Percentiles rank a stretch among this genome's conserved stretches.
These are phyloP conservation scores for Lumnitzera racemosa DNA, from an alignment of 345 rosid genomes.

Conservation along the genomic window DNA sequence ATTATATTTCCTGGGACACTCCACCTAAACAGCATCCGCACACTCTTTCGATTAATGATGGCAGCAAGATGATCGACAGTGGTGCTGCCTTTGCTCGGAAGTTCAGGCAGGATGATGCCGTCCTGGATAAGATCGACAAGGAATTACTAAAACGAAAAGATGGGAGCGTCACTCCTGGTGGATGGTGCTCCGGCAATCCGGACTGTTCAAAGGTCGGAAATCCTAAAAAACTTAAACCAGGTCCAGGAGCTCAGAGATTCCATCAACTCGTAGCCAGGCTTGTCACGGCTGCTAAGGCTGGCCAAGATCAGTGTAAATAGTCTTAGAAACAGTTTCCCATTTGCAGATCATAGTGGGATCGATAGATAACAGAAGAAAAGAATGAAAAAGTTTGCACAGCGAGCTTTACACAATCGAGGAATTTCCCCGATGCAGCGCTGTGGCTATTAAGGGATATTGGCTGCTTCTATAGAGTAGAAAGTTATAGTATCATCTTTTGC, in stretches of 20 bases:
- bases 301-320: slow-evolving; percentile 73
- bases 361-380: background rate
- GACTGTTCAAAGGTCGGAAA: slow-evolving; percentile 65
- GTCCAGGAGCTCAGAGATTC: slow-evolving; percentile 70
- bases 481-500: no score
- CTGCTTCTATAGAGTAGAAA: no score
- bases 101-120: slow-evolving; percentile 49
- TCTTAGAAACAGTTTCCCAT: slow-evolving; percentile 10
- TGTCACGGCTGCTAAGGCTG: slow-evolving; percentile 30
- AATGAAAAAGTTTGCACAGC: background rate
- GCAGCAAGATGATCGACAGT: slow-evolving; percentile 51
- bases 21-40: slow-evolving; percentile 96
- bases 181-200: slow-evolving; percentile 81
- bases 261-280: slow-evolving; percentile 49
- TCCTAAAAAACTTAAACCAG: slow-evolving; percentile 52
- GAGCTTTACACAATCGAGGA: no score
- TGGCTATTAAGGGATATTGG: no score
- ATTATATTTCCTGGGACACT: slow-evolving; percentile 89
- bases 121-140: slow-evolving; percentile 61
- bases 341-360: background rate
- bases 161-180: slow-evolving; percentile 81
- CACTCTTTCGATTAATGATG: slow-evolving; percentile 66
- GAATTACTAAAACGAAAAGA: slow-evolving; percentile 55
- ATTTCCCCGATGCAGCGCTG: no score
- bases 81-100: slow-evolving; percentile 91